A percentile compares a stretch with the other conserved stretches of the same genome.
Conservation (phyloP, 192 early-diverging fungal species). For the Coemansia sp. region DNA sequence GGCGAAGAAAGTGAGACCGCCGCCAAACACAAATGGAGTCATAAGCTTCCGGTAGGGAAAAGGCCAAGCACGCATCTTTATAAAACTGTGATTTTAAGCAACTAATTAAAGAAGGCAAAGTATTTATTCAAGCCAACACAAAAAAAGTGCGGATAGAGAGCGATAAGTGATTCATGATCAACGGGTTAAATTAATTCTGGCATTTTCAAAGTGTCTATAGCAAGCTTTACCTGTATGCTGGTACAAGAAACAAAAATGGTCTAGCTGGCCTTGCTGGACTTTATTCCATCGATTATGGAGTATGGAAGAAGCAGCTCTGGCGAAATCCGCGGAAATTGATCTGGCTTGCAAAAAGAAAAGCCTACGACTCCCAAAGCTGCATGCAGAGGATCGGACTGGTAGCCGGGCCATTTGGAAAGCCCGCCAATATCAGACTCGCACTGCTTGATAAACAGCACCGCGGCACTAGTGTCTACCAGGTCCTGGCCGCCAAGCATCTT, state of each 20-base stretch:
- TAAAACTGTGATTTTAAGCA: background rate
- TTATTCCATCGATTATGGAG: conserved; percentile 13
- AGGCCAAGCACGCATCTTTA: conserved; percentile 49
- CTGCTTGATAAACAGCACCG: conserved; percentile 14
- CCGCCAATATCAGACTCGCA: conserved; percentile 49
- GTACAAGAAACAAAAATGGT: too few relatives aligned
- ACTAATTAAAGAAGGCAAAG: background rate
- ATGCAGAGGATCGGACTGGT: conserved; percentile 46
- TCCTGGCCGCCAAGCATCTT: conserved; percentile 48
- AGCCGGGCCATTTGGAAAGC: conserved; percentile 34
- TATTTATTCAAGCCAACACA: background rate
- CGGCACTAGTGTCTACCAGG: conserved; percentile 22
- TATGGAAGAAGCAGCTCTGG: conserved; percentile 46
- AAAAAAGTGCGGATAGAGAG: background rate
- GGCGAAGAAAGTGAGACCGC: conserved; percentile 28
- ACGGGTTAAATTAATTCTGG: too few relatives aligned
- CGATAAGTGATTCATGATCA: conserved; percentile 10
- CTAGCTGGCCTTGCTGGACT: background rate
- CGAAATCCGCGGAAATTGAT: conserved; percentile 33
- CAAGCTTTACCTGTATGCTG: too few relatives aligned
- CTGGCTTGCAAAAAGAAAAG: conserved; percentile 31
- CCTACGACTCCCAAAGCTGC: conserved; percentile 47
- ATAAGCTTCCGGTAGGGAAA: conserved; percentile 55
- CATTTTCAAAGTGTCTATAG: too few relatives aligned
- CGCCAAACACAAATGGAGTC: conserved; percentile 53